A percentile compares a stretch with the other conserved stretches of the same genome.
phyloP scores from a whole-genome alignment of 2,329 filamentous ascomycete genomes.

The Fusarium sp. region DNA sequence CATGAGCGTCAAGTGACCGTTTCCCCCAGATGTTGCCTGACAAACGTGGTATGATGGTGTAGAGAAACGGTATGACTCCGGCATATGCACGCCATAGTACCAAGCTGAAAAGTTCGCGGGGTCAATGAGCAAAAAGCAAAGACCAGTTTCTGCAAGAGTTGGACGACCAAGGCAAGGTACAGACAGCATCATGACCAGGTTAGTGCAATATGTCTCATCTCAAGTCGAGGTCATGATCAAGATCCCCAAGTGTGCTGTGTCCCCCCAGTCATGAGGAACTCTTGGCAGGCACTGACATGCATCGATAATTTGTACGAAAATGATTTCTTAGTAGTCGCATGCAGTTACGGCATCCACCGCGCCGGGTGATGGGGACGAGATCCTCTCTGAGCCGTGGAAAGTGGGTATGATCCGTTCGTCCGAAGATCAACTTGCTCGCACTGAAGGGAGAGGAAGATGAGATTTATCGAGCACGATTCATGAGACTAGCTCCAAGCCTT shows the following conservation, averaged over 20 bases:
- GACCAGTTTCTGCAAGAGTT: not conserved
- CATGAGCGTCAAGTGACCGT: not conserved
- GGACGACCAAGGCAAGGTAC: not conserved
- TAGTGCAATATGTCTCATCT: not conserved
- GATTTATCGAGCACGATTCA: not conserved
- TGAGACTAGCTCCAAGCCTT: not conserved
- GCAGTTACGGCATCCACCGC: constrained; percentile 18
- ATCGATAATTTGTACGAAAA: not conserved
- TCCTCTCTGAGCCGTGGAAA: constrained; percentile 16
- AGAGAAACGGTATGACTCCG: not conserved
- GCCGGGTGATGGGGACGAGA: constrained; percentile 17
- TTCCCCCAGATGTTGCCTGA: not conserved
- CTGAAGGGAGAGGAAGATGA: not conserved
- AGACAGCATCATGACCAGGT: not conserved
- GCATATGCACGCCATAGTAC: not conserved
- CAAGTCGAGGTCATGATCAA: not conserved
- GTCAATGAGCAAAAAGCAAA: not conserved
- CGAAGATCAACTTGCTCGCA: constrained; percentile 13
- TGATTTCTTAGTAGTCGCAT: not conserved
- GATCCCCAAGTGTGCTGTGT: not conserved
- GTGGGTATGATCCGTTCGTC: constrained; percentile 38
- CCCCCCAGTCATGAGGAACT: not conserved
- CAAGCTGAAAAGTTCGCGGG: not conserved
- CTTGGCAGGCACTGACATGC: not conserved
- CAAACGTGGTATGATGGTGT: not conserved